Conservation (phyloP, 2,329 filamentous ascomycete genomes). For the Acephala macrosclerotiorum region DNA sequence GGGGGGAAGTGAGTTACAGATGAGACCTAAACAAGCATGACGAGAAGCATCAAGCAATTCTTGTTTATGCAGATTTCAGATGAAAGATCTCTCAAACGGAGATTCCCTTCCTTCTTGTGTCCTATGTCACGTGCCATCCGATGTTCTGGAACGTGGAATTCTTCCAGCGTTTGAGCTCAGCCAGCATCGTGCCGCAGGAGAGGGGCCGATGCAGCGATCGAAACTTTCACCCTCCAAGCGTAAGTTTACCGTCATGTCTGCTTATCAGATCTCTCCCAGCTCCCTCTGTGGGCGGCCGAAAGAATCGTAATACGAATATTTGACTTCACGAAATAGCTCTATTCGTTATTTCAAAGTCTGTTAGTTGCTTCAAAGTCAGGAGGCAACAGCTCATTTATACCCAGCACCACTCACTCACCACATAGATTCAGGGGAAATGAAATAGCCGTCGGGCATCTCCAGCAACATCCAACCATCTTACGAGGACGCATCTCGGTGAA, state of each 20-base stretch:
- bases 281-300: neutral
- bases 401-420: neutral
- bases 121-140: neutral
- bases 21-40: neutral
- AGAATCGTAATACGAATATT: neutral
- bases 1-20: neutral
- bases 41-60: neutral
- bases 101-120: neutral
- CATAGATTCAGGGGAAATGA: neutral
- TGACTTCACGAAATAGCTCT: neutral
- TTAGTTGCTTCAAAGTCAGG: neutral
- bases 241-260: neutral
- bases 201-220: neutral
- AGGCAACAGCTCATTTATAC: neutral
- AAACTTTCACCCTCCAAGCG: constrained; percentile 11
- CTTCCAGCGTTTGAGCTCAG: neutral
- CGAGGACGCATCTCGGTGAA: neutral
- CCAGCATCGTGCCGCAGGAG: neutral
- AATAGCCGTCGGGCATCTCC: neutral
- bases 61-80: neutral
- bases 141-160: neutral
- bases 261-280: constrained; percentile 2
- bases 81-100: neutral
- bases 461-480: constrained; percentile 8
- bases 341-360: neutral